phyloP scores from a whole-genome alignment of 2,329 filamentous ascomycete genomes.

The Aspergillus eucalypticola region DNA sequence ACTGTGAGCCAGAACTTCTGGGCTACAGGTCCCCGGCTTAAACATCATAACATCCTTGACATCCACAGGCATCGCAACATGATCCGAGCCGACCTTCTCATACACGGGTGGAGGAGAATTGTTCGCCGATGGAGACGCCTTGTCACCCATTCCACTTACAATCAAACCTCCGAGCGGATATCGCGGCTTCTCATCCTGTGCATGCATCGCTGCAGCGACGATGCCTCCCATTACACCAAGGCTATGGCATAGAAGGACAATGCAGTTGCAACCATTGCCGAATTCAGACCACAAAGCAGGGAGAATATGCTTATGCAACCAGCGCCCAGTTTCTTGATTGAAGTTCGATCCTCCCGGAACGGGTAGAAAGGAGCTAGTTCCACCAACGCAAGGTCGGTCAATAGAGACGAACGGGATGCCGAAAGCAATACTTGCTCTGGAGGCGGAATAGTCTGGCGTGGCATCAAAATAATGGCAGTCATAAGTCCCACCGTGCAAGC shows the following conservation, averaged over 20 bases:
- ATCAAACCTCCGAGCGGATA: conserved; percentile 13
- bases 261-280: neutral
- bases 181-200: neutral
- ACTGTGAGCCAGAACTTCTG: neutral
- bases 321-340: conserved; percentile 1
- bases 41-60: conserved; percentile 10
- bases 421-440: neutral
- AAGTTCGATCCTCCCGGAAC: conserved; percentile 6
- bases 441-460: neutral
- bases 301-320: conserved; percentile 5
- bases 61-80: neutral
- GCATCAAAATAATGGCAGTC: conserved; percentile 12
- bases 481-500: conserved; percentile 7
- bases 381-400: conserved; percentile 9
- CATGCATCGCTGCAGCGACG: conserved; percentile 5
- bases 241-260: conserved; percentile 10
- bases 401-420: conserved; percentile 10
- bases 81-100: neutral
- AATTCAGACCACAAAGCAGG: conserved; percentile 7
- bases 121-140: neutral
- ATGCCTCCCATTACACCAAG: conserved; percentile 7
- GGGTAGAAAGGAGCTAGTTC: conserved; percentile 1
- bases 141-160: conserved; percentile 1
- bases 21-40: neutral
- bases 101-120: neutral